Evolutionary conservation across 1,139 yeast species (phyloP), one percentile per base, ranked within the genome.

Genomic region (Sugiyamaella novakii): DNA sequence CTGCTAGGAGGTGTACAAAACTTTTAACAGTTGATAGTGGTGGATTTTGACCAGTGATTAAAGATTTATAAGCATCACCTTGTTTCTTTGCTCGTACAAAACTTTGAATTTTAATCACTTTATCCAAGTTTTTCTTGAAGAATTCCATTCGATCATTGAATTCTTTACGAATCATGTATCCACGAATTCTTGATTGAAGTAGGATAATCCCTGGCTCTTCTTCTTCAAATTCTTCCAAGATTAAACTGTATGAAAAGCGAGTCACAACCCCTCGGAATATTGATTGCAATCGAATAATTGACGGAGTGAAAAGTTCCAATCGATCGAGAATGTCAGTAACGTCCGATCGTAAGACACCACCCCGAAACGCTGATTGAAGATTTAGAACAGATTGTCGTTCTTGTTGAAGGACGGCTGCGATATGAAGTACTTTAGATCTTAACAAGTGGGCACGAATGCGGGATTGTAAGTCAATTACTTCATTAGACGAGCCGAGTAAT

Each of bases 1-100:
- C 92, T 52, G 87, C 85, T 43, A 92, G 71, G 40, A 92, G 69
- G 56, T 81, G 80, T 1, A 92, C 87, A 67, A 89, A 94, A 51
- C 80, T 83, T 58, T 83, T 79, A 34, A 94, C 83, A 0, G 89
- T 87, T 19, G 82, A 69, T 41, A 94, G 68, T 0, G 95, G 85
- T 0, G 98, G 98, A 59, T 84, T 83, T 41, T 76, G 77, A 64
- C 79, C 81, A 10, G 78, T 76, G 38, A 87, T 79, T 50, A 92
- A 73, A 3, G 87, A 79, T 54, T 78, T 79, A 67, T 87, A 92
- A 0, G 96, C 95, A 41, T 73, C 76, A 24, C 84, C 84, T 47
- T 85, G 84, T 53, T 80, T 78, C 54, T 77, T 74, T 30, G 89
- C 83, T 50, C 89, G 78, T 43, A 91, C 77, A 41, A 75, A 74